Evolutionary conservation across 2,329 filamentous ascomycete species (phyloP).

Genomic region (Scedosporium aurantiacum): DNA sequence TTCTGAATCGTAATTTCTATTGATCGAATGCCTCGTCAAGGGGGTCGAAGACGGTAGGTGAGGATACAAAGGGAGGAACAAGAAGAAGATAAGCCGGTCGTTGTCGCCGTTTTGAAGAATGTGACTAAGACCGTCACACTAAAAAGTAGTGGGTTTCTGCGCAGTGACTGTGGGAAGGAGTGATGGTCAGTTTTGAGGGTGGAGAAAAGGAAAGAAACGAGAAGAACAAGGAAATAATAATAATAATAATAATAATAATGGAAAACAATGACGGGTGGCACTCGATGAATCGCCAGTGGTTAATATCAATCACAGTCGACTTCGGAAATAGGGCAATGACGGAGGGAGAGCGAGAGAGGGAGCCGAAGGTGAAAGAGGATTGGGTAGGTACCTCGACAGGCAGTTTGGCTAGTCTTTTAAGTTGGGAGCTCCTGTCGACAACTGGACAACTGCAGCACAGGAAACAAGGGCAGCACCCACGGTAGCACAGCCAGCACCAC

Average conservation of each 20-base stretch:
- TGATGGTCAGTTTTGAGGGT: not conserved
- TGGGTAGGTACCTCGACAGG: not conserved
- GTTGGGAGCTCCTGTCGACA: not conserved
- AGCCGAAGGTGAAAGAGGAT: not conserved
- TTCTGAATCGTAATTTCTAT: not conserved
- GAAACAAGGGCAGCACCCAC: not conserved
- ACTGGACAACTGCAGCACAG: not conserved
- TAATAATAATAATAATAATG: not conserved
- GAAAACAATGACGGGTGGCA: not conserved
- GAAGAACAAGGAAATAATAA: not conserved
- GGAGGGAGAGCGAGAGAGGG: not conserved
- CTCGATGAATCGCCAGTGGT: not conserved
- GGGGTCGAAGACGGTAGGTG: conserved; percentile 2
- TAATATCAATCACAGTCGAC: not conserved
- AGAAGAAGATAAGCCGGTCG: conserved; percentile 29
- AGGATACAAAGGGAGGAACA: conserved; percentile 29
- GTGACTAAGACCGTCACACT: conserved; percentile 8
- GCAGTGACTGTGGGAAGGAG: not conserved
- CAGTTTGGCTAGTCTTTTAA: not conserved
- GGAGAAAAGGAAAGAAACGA: not conserved
- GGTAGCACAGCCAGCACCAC: no score
- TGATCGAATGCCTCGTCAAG: not conserved
- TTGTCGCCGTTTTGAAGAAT: conserved; percentile 38
- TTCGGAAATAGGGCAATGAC: not conserved
- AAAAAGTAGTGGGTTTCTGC: not conserved